Base-by-base conservation (phyloP, 179 eudicot species). In the Camellia oleifera region DNA sequence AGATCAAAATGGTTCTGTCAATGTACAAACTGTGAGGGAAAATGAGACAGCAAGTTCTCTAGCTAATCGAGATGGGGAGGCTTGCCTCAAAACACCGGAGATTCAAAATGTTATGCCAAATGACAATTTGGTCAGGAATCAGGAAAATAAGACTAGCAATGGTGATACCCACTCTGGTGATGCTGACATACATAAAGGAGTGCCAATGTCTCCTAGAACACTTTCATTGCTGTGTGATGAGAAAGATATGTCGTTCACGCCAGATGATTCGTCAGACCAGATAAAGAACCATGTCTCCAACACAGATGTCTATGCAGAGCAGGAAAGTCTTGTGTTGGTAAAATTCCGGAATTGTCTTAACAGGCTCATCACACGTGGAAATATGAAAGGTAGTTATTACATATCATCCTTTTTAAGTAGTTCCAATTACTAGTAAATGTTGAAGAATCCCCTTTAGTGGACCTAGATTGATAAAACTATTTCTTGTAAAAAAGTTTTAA, bases 201-300 rank as follows among this genome's bases (percentile, higher is more conserved):
- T 89, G 79, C 90, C 97, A 82, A 72, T 86, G 82, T 92, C 95
- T 72, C 92, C 94, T 50, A 86, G 84, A 75, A 92, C 94, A 45
- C 88, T 91, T 50, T 89, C 89, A 67, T 83, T 90, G 81, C 87
- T 88, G 89, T 90, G 94, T 77, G 95, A 91, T 84, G 92, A 91
- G 79, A 84, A 79, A 80, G 89, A 88, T 61, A 67, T 88, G 57
- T 78, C 84, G 77, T 85, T 85, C 81, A 82, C 57, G 63, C 67
- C 83, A 46, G 85, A 84, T 62, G 86, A 78, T 66, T 86, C 88
- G 18, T 87, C 88, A 67, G 81, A 60, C 78, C 57, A 82, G 81
- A 40, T 79, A 69, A 71, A 81, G 58, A 78, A 78, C 80, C 70
- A 85, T 72, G 84, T 67, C 64, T 75, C 74, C 62, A 48, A 85